phyloP scores from a whole-genome alignment of 306 rosid genomes.

The Casuarina glauca region DNA sequence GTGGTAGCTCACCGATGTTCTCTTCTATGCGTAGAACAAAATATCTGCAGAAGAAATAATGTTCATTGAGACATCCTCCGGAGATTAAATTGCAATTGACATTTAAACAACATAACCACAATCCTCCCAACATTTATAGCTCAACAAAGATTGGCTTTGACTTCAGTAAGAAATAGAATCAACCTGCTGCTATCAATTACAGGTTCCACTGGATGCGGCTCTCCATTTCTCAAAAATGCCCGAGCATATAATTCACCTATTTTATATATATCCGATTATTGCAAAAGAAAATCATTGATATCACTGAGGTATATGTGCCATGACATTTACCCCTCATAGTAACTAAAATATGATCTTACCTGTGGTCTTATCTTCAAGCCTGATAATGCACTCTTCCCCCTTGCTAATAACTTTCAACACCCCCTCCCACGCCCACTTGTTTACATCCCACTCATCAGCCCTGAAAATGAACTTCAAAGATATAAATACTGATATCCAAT shows the following conservation, averaged over 20 bases:
- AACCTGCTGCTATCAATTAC: constrained; percentile 99
- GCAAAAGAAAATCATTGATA: constrained; percentile 12
- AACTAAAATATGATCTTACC: constrained; percentile 49
- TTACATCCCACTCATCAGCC: constrained; percentile 99
- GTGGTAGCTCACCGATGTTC: constrained; percentile 71
- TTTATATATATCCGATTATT: constrained; percentile 25
- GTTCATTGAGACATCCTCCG: constrained; percentile 22
- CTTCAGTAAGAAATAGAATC: constrained; percentile 25
- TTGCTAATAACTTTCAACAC: constrained; percentile 74
- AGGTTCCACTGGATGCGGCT: constrained; percentile 93
- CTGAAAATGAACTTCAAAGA: constrained; percentile 50
- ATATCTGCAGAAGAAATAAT: constrained; percentile 58
- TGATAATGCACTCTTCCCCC: constrained; percentile 94
- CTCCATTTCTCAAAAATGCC: constrained; percentile 90
- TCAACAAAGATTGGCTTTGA: not conserved
- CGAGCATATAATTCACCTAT: constrained; percentile 97
- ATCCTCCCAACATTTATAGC: constrained; percentile 1
- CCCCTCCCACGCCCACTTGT: constrained; percentile 98
- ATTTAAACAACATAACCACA: constrained; percentile 10
- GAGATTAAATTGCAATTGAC: constrained; percentile 17
- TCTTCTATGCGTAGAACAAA: constrained; percentile 98
- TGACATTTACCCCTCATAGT: constrained; percentile 15
- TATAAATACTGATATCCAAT: constrained; percentile 26
- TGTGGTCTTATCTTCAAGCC: constrained; percentile 85
- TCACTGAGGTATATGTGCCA: not conserved